Evolutionary conservation across 2,329 filamentous ascomycete genomes (phyloP), one percentile per base, ranked within the genome.

Genomic region (Fusarium sulawesiense): DNA sequence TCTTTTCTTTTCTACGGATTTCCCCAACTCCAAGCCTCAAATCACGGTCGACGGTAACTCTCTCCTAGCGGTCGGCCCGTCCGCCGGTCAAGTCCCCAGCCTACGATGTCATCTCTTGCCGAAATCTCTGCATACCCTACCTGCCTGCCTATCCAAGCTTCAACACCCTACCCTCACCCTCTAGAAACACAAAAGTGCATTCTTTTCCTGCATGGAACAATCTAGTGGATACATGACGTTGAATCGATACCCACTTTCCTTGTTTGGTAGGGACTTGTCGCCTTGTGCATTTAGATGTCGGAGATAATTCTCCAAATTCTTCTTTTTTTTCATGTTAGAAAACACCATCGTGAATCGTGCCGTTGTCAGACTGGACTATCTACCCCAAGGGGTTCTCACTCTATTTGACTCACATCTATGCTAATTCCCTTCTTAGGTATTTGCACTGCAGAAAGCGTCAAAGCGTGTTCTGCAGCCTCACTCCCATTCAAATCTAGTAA

Each of bases 191-290:
- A 25, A 42, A 29, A 41, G 30, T 18, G 27, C 7, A 27, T 40
- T 29, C 34, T 41, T 53, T 53, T 53, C 34, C 49, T 53, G 49
- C 32, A 53, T 51, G 49, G 49, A 51, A 51, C 6, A 51, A 41
- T 41, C 32, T 41, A 53, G 49, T 42, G 49, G 49, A 42, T 42
- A 29, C 34, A 37, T 37, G 34, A 37, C 34, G 34, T 37, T 37
- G 34, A 23, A n/a, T 12, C n/a, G 44, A 53, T 64, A 50, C 42
- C 67, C 67, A 64, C 67, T 68, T 70, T 49, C 57, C 67, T 13
- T 50, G 23, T 64, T 44, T 34, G 45, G 63, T 64, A 70, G 45
- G 16, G 32, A 47, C 20, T 60, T 54, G 46, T 42, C 41, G 27
- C 29, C 47, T 34, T 41, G 46, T 54, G 57, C 63, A 68, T 68